phyloP scores from a whole-genome alignment of 108 stramenopile genomes.

The Nitzschia sp. region DNA sequence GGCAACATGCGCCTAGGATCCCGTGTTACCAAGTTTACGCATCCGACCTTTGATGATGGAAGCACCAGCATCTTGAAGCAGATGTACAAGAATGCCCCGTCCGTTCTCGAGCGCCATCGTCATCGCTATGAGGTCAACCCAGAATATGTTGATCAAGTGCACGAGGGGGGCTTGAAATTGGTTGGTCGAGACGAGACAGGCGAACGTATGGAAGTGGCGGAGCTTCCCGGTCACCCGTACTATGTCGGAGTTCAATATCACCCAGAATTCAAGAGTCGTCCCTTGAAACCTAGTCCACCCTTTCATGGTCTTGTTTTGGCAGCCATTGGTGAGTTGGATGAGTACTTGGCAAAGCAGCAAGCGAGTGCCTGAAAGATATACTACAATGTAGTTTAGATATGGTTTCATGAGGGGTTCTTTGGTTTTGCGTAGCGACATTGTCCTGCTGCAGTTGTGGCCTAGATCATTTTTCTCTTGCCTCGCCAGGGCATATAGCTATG shows the following conservation, averaged over 20 bases:
- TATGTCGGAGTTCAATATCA: constrained; percentile 99
- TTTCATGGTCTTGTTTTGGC: constrained; percentile 94
- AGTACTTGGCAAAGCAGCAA: constrained; percentile 33
- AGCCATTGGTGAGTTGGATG: constrained; percentile 71
- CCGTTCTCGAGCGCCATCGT: constrained; percentile 93
- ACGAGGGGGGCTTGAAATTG: constrained; percentile 91
- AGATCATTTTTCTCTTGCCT: too few relatives aligned
- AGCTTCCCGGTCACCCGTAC: constrained; percentile 95
- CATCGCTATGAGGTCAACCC: constrained; percentile 99
- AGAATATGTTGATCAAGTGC: constrained; percentile 82
- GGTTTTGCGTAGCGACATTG: too few relatives aligned
- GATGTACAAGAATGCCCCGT: constrained; percentile 74
- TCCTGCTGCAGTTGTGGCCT: too few relatives aligned
- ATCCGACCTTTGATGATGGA: constrained; percentile 48
- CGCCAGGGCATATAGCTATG: too few relatives aligned
- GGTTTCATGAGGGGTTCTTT: too few relatives aligned
- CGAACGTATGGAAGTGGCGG: constrained; percentile 97
- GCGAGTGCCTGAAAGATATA: too few relatives aligned
- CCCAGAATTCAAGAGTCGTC: constrained; percentile 98
- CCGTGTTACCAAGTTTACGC: constrained; percentile 84
- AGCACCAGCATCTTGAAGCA: constrained; percentile 50
- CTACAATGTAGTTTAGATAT: too few relatives aligned
- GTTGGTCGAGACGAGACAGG: constrained; percentile 94
- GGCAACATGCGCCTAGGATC: constrained; percentile 99
- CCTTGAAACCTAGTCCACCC: constrained; percentile 93